A percentile compares a stretch with the other conserved stretches of the same genome.
phyloP scores from a whole-genome alignment of 352 stramenopile genomes.

The Chrysophaeum taylorii region DNA sequence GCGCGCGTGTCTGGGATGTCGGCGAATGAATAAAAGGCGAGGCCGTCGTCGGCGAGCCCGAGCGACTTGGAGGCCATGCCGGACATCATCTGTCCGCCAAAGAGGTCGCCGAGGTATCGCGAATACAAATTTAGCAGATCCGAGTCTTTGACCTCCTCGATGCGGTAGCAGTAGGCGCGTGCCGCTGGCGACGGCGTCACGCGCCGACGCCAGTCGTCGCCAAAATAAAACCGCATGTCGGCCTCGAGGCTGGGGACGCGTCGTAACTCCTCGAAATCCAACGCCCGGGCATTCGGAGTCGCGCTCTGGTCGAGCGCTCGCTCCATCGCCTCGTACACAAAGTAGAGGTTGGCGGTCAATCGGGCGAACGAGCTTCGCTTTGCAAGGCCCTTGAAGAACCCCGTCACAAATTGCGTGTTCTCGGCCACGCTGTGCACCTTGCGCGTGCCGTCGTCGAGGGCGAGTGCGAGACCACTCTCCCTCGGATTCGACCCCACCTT shows the following conservation, averaged over 20 bases:
- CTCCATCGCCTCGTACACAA: conserved; percentile 46
- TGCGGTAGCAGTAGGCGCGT: conserved; percentile 37
- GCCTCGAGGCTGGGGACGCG: conserved; percentile 33
- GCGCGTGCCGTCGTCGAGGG: conserved; percentile 30
- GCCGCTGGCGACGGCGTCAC: conserved; percentile 34
- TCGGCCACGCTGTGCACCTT: conserved; percentile 42
- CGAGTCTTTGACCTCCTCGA: conserved; percentile 37
- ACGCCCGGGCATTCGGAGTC: conserved; percentile 14
- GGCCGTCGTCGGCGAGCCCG: conserved; percentile 31
- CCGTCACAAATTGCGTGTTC: conserved; percentile 43
- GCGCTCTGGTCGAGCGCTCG: conserved; percentile 24
- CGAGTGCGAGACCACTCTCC: conserved; percentile 17
- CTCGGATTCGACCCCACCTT: too few relatives aligned
- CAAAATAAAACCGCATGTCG: conserved; percentile 53
- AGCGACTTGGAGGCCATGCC: conserved; percentile 43
- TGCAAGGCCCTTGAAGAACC: conserved; percentile 45
- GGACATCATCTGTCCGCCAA: conserved; percentile 53
- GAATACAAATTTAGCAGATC: conserved; percentile 52
- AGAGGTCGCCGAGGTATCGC: conserved; percentile 52
- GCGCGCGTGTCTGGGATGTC: conserved; percentile 33
- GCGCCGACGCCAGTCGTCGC: conserved; percentile 32
- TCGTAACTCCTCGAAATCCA: conserved; percentile 35
- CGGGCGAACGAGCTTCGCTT: conserved; percentile 28
- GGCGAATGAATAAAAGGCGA: conserved; percentile 46
- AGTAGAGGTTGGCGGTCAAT: conserved; percentile 38